phyloP scores from a whole-genome alignment of 2,329 filamentous ascomycete genomes.

The Ascochyta viciae-villosae region DNA sequence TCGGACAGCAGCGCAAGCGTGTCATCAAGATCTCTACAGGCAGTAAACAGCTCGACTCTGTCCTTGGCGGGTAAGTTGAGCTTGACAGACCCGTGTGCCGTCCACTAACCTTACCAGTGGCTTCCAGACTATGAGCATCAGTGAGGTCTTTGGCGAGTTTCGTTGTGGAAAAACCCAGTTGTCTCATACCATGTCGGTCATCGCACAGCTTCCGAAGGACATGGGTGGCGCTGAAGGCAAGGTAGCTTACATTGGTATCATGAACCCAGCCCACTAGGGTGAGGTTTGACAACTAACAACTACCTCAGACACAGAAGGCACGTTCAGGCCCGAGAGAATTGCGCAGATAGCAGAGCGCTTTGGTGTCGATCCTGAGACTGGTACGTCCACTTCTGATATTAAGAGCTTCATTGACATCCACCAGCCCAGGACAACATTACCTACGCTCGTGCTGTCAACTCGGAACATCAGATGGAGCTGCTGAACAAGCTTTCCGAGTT shows the following conservation, averaged over 20 bases:
- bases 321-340: conserved; percentile 72
- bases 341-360: conserved; percentile 72
- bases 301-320: conserved; percentile 53
- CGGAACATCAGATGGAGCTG: conserved; percentile 70
- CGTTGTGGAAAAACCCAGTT: conserved; percentile 74
- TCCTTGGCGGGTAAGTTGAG: conserved; percentile 64
- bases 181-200: conserved; percentile 72
- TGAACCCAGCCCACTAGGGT: too few relatives aligned
- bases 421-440: conserved; percentile 71
- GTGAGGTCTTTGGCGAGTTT: conserved; percentile 68
- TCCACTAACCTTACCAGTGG: conserved; percentile 54
- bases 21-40: conserved; percentile 72
- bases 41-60: conserved; percentile 71
- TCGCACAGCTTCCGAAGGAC: conserved; percentile 65
- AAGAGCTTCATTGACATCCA: conserved; percentile 59
- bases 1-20: conserved; percentile 67
- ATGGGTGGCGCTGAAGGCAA: conserved; percentile 73
- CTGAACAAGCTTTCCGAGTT: conserved; percentile 67
- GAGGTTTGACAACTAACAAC: conserved; percentile 7
- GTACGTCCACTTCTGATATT: conserved; percentile 11
- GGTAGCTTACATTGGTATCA: conserved; percentile 69
- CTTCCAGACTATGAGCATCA: conserved; percentile 75
- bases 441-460: conserved; percentile 70
- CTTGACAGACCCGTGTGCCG: neutral
- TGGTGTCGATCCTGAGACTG: conserved; percentile 54